Conservation (phyloP, 163 green algal species). For the Scenedesmus sp. region DNA sequence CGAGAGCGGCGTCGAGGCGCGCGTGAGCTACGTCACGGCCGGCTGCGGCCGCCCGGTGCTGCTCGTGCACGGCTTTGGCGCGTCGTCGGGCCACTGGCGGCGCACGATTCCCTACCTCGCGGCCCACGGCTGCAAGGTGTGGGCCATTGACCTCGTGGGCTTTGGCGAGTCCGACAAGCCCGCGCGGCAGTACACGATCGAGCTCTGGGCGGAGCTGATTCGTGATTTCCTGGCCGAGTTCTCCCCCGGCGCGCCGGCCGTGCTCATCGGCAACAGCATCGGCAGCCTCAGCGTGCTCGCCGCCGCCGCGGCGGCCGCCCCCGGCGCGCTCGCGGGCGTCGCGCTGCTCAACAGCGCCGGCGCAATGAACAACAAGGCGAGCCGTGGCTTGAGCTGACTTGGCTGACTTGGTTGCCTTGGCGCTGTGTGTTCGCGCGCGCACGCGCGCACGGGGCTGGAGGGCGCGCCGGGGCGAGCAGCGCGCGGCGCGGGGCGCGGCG, state of each 20-base stretch:
- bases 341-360: conserved; percentile 76
- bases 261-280: conserved; percentile 78
- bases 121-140: conserved; percentile 29
- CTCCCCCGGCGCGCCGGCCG: conserved; percentile 30
- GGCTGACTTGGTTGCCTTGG: background rate
- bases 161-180: conserved; percentile 84
- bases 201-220: conserved; percentile 82
- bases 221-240: conserved; percentile 77
- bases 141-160: conserved; percentile 81
- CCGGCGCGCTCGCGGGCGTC: conserved; percentile 44
- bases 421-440: background rate
- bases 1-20: too few species aligned
- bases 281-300: conserved; percentile 65
- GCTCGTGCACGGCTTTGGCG: conserved; percentile 87
- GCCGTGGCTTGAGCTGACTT: background rate
- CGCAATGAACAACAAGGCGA: conserved; percentile 79
- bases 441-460: too few species aligned
- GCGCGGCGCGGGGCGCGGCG: background rate
- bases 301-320: conserved; percentile 26
- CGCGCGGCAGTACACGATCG: conserved; percentile 70
- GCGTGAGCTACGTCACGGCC: conserved; percentile 44
- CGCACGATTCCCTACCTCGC: conserved; percentile 72
- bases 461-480: too few species aligned
- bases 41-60: conserved; percentile 69
- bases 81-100: conserved; percentile 66